Evolutionary conservation across 306 rosid species (phyloP).

Genomic region (Begonia fuchsioides): DNA sequence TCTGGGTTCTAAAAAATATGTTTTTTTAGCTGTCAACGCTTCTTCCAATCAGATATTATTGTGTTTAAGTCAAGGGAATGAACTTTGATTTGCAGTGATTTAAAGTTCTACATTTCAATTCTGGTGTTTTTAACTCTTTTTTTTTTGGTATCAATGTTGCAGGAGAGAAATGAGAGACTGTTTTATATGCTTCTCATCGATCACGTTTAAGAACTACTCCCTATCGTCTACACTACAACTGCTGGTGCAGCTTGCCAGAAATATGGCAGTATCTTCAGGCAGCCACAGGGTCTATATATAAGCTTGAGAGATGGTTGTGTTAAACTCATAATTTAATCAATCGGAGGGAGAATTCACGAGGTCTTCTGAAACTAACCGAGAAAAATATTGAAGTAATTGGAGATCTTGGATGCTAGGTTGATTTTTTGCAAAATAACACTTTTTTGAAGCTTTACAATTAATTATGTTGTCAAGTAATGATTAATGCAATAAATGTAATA

Average conservation of each 20-base stretch:
- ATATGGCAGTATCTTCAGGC: slow-evolving; percentile 74
- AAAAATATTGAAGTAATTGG: slow-evolving; percentile 92
- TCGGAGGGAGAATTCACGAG: slow-evolving; percentile 83
- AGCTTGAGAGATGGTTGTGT: slow-evolving; percentile 50
- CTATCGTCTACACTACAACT: slow-evolving; percentile 89
- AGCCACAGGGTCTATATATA: slow-evolving; percentile 84
- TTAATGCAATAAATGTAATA: no score
- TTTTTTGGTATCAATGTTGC: no score
- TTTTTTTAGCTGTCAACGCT: no score
- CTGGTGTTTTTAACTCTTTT: no score
- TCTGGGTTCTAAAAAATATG: no score
- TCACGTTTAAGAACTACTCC: slow-evolving; percentile 88
- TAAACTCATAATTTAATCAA: not conserved
- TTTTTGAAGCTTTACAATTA: not conserved
- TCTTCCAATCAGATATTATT: no score
- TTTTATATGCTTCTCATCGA: slow-evolving; percentile 73
- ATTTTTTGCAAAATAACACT: not conserved
- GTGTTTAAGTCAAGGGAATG: no score
- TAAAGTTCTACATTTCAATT: no score
- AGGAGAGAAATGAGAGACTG: slow-evolving; percentile 79
- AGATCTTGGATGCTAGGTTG: slow-evolving; percentile 94
- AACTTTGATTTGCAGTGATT: no score
- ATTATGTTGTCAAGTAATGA: no score
- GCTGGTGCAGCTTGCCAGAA: slow-evolving; percentile 99
- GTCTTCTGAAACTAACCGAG: slow-evolving; percentile 97